Evolutionary conservation across 495 filamentous ascomycete genomes (phyloP).

Genomic region (Cercophora samala): DNA sequence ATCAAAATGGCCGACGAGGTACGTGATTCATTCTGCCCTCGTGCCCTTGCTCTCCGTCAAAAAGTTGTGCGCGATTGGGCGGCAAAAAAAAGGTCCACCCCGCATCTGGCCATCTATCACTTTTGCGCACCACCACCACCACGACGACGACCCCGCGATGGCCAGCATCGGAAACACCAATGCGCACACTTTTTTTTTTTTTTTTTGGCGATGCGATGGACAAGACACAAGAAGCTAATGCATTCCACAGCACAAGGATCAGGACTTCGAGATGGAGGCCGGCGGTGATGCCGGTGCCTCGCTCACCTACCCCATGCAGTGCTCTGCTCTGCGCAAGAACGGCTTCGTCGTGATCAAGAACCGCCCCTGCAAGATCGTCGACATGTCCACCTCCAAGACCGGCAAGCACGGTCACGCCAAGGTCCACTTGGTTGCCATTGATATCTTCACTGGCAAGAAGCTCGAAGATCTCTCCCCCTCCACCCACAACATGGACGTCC

Average conservation of each 20-base stretch:
- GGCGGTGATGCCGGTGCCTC: constrained; percentile 84
- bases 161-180: background rate
- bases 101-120: constrained; percentile 24
- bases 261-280: constrained; percentile 73
- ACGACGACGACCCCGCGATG: constrained; percentile 23
- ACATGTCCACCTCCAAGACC: constrained; percentile 99
- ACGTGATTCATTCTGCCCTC: constrained; percentile 22
- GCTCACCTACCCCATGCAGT: constrained; percentile 93
- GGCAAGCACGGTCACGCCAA: constrained; percentile 99
- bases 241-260: constrained; percentile 64
- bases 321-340: constrained; percentile 98
- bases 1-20: constrained; percentile 53
- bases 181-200: constrained; percentile 1
- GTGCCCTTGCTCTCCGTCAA: constrained; percentile 1
- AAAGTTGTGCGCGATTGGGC: constrained; percentile 20
- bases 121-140: background rate
- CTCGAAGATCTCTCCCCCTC: constrained; percentile 98
- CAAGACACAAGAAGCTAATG: too few species aligned
- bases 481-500: constrained; percentile 99
- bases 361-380: constrained; percentile 99
- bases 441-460: constrained; percentile 99
- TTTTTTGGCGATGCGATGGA: too few species aligned
- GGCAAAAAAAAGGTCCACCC: constrained; percentile 31
- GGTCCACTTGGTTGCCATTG: constrained; percentile 93
- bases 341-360: constrained; percentile 95